Conservation (phyloP, 768 basidiomycete genomes). For the Phylloporus arenicola region DNA sequence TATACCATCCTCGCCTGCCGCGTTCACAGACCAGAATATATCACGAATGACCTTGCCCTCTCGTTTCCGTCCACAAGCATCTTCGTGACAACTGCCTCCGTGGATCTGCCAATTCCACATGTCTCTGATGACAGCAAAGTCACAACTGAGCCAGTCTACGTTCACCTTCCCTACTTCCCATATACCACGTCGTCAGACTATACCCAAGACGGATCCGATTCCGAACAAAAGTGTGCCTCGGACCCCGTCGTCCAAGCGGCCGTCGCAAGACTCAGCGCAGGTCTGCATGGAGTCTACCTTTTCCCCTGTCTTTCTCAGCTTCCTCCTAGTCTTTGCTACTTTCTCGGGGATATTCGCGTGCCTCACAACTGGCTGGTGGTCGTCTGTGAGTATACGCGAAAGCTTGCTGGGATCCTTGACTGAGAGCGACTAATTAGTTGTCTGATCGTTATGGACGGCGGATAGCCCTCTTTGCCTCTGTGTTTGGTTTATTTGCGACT, state of each 20-base stretch:
- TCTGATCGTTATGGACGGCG: conserved; percentile 78
- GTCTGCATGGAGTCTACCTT: conserved; percentile 32
- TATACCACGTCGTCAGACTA: neutral
- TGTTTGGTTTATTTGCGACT: conserved; percentile 54
- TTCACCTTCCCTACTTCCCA: conserved; percentile 3
- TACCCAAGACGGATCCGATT: neutral
- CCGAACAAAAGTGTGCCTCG: conserved; percentile 42
- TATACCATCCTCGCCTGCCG: conserved; percentile 70
- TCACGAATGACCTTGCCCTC: neutral
- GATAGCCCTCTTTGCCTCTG: conserved; percentile 53
- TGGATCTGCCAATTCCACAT: neutral
- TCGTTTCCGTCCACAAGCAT: neutral
- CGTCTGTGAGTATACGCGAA: conserved; percentile 47
- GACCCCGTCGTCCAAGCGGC: conserved; percentile 74
- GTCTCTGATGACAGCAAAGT: neutral
- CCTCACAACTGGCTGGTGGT: conserved; percentile 84
- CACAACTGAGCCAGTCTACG: neutral
- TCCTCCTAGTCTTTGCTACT: conserved; percentile 51
- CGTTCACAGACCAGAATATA: conserved; percentile 58
- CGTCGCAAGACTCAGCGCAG: conserved; percentile 59
- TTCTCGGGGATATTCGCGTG: conserved; percentile 70
- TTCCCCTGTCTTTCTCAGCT: neutral
- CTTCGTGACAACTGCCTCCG: neutral
- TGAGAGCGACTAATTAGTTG: conserved; percentile 37
- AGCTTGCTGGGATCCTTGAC: neutral